A percentile compares a stretch with the other conserved stretches of the same genome.
phyloP scores from a whole-genome alignment of 768 basidiomycete genomes.

The Cystobasidium ongulense region DNA sequence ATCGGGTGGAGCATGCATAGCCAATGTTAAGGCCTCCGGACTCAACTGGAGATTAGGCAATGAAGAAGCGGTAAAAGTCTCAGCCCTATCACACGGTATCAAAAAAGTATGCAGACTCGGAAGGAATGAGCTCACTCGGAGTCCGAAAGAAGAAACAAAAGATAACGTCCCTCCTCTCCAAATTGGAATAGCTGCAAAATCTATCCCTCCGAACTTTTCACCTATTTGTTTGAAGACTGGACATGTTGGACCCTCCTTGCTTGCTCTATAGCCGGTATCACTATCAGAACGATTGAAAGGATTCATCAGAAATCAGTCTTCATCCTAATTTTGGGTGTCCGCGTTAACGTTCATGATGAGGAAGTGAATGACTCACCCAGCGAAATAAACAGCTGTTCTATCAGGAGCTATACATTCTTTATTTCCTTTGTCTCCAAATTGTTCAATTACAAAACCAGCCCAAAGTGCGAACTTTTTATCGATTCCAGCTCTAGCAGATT shows the following conservation, averaged over 20 bases:
- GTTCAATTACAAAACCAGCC: conserved; percentile 49
- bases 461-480: conserved; percentile 48
- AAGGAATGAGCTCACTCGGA: conserved; percentile 43
- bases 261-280: conserved; percentile 47
- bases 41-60: conserved; percentile 36
- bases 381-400: not conserved
- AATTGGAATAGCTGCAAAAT: conserved; percentile 49
- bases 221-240: conserved; percentile 50
- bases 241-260: conserved; percentile 41
- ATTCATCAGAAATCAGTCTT: not conserved
- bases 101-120: not conserved
- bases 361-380: conserved; percentile 19
- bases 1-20: conserved; percentile 48
- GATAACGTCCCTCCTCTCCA: conserved; percentile 50
- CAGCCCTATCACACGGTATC: not conserved
- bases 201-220: conserved; percentile 47
- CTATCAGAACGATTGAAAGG: conserved; percentile 35
- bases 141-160: conserved; percentile 47
- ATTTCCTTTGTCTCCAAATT: conserved; percentile 4
- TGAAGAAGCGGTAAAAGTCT: not conserved
- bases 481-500: conserved; percentile 47
- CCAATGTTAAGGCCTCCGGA: conserved; percentile 44
- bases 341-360: too few relatives aligned
- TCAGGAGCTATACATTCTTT: not conserved
- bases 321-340: too few relatives aligned